A percentile compares a stretch with the other conserved stretches of the same genome.
These are phyloP conservation scores for Candolleomyces eurysporus DNA, from an alignment of 768 basidiomycete genomes.

Conservation along the genomic window DNA sequence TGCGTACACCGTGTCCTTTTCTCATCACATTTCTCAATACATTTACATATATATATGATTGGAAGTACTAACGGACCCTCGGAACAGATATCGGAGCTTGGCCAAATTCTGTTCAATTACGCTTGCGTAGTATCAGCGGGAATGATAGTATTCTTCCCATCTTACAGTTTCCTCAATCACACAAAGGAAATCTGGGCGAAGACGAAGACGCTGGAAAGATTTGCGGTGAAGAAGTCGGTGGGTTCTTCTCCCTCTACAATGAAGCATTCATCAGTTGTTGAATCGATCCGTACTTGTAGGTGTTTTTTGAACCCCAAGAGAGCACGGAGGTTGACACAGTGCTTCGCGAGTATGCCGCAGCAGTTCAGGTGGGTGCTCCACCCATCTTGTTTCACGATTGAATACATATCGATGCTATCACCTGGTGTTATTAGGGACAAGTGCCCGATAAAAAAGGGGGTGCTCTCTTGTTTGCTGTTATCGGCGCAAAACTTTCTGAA, in stretches of 20 bases:
- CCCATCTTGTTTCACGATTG: neutral
- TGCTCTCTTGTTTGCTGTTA: slow-evolving; percentile 88
- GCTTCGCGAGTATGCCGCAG: slow-evolving; percentile 68
- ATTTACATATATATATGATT: neutral
- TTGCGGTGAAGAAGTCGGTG: slow-evolving; percentile 75
- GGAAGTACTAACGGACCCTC: neutral
- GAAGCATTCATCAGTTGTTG: neutral
- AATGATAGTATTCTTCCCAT: slow-evolving; percentile 92
- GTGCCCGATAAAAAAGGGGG: slow-evolving; percentile 45
- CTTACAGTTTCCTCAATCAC: slow-evolving; percentile 76
- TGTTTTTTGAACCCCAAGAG: slow-evolving; percentile 88
- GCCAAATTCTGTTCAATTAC: slow-evolving; percentile 80
- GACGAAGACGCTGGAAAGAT: slow-evolving; percentile 57
- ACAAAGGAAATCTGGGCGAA: slow-evolving; percentile 67
- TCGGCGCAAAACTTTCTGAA: slow-evolving; percentile 97
- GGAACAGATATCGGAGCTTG: slow-evolving; percentile 73
- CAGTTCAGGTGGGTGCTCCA: slow-evolving; percentile 26
- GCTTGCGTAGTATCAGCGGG: slow-evolving; percentile 78
- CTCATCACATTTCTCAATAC: neutral
- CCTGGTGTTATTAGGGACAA: too few relatives aligned
- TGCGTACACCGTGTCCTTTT: slow-evolving; percentile 32
- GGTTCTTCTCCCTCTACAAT: slow-evolving; percentile 7
- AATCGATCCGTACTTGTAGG: slow-evolving; percentile 36
- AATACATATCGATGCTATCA: too few relatives aligned
- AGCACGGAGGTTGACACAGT: slow-evolving; percentile 69